phyloP scores from a whole-genome alignment of 345 rosid species.

The Syzygium grande region DNA sequence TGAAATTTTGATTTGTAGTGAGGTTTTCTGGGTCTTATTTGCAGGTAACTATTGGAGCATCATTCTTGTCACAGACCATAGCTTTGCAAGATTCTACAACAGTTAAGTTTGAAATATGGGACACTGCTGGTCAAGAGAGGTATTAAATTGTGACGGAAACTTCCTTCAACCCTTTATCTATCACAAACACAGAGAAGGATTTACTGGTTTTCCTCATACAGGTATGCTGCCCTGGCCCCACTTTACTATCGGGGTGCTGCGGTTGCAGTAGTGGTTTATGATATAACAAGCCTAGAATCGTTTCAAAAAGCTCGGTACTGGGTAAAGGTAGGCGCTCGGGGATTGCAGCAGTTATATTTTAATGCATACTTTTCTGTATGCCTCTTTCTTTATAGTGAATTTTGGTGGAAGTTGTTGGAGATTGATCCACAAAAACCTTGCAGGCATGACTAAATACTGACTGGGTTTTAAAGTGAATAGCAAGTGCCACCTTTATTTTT shows the following conservation, averaged over 20 bases:
- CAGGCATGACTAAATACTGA: too few relatives aligned
- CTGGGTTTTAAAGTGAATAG: not conserved
- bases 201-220: conserved; percentile 7
- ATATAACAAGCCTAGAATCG: conserved; percentile 90
- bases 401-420: not conserved
- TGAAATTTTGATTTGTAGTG: not conserved
- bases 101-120: conserved; percentile 98
- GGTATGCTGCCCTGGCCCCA: conserved; percentile 99
- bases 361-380: not conserved
- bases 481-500: not conserved
- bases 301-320: conserved; percentile 91
- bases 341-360: not conserved
- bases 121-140: conserved; percentile 99
- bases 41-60: conserved; percentile 99
- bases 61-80: conserved; percentile 93
- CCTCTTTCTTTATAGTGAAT: not conserved
- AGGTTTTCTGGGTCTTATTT: not conserved
- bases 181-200: not conserved
- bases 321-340: conserved; percentile 65
- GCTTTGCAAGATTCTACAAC: conserved; percentile 97
- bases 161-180: not conserved
- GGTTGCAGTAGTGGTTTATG: conserved; percentile 90
- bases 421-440: not conserved
- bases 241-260: conserved; percentile 96
- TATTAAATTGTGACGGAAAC: conserved; percentile 7